Evolutionary conservation across 495 filamentous ascomycete species (phyloP).

Genomic region (Bacidia gigantensis): DNA sequence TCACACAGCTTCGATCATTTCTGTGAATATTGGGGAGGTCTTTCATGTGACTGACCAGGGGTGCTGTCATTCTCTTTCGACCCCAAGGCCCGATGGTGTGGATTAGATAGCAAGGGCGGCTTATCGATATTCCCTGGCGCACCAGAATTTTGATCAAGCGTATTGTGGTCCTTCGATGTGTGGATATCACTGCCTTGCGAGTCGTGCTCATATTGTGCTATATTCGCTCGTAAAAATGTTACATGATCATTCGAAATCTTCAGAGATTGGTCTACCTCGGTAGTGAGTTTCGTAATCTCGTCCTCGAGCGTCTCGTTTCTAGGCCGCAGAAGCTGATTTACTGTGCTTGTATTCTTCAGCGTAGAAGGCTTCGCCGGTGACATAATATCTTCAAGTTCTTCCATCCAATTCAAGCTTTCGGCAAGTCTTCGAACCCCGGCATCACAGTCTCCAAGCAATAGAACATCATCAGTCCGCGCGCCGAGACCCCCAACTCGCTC

Average conservation of each 20-base stretch:
- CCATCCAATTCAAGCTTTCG: constrained; percentile 66
- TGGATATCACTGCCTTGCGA: no score
- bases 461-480: constrained; percentile 59
- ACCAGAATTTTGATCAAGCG: no score
- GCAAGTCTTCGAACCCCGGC: constrained; percentile 71
- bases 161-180: no score
- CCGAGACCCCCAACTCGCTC: constrained; percentile 76
- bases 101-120: no score
- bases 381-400: constrained; percentile 69
- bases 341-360: background rate
- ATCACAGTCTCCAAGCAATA: constrained; percentile 68
- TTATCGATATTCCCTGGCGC: no score
- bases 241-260: constrained; percentile 34
- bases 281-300: constrained; percentile 38
- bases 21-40: no score
- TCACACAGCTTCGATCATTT: no score
- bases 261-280: constrained; percentile 39
- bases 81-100: no score
- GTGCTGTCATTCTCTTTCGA: no score
- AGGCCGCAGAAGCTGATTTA: background rate
- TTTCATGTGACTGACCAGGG: no score
- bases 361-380: constrained; percentile 21
- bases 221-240: constrained; percentile 24
- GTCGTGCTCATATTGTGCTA: no score
- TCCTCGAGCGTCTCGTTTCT: constrained; percentile 41